A percentile compares a stretch with the other conserved stretches of the same genome.
Conservation (phyloP, 2,329 filamentous ascomycete genomes). For the Aciculosporium take region DNA sequence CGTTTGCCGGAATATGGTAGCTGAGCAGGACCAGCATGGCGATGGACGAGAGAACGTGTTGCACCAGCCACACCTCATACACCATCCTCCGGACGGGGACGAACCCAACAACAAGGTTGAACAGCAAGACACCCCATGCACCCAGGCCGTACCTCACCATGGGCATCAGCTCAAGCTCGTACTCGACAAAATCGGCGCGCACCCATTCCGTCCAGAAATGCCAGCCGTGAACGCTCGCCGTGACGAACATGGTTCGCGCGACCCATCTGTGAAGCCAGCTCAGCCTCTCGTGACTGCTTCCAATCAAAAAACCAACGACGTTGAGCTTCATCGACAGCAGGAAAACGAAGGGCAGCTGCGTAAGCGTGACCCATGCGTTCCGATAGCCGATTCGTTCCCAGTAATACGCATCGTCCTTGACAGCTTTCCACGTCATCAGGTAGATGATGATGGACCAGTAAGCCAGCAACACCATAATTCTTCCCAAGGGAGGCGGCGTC, state of each 20-base stretch:
- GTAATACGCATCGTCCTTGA: constrained; percentile 38
- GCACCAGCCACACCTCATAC: constrained; percentile 56
- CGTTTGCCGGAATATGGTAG: constrained; percentile 44
- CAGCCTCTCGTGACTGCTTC: constrained; percentile 51
- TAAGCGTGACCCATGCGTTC: constrained; percentile 51
- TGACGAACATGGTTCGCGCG: constrained; percentile 53
- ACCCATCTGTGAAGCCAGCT: constrained; percentile 66
- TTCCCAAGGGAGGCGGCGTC: constrained; percentile 44
- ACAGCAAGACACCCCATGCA: constrained; percentile 51
- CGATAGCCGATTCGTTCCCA: constrained; percentile 54
- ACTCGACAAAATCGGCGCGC: constrained; percentile 40
- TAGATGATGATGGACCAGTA: constrained; percentile 47
- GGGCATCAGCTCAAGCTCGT: constrained; percentile 45
- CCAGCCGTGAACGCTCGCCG: constrained; percentile 53
- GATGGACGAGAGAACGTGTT: constrained; percentile 49
- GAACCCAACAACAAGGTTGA: constrained; percentile 49
- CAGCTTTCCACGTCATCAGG: constrained; percentile 37
- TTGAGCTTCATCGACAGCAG: constrained; percentile 46
- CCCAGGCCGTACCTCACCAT: constrained; percentile 53
- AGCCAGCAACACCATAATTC: constrained; percentile 34
- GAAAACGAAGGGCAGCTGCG: constrained; percentile 50
- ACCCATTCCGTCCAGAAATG: constrained; percentile 55
- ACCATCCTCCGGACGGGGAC: constrained; percentile 49
- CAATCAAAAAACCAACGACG: constrained; percentile 44
- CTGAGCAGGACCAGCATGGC: constrained; percentile 50